phyloP scores from a whole-genome alignment of 768 basidiomycete genomes.

The Suillus plorans region DNA sequence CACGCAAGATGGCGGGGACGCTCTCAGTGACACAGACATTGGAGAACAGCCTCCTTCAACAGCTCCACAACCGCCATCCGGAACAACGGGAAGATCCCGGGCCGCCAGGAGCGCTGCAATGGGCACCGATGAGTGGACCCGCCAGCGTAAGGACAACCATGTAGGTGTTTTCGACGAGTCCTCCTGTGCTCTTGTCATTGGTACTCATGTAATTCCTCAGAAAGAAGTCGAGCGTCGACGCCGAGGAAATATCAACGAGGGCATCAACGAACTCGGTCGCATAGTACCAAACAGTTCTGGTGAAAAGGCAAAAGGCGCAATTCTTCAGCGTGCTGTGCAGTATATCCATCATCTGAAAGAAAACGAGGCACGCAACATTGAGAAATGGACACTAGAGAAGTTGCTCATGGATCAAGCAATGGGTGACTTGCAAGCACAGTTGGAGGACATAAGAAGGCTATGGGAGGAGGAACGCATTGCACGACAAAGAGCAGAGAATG shows the following conservation, averaged over 20 bases:
- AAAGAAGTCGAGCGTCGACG: constrained; percentile 98
- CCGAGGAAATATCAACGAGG: constrained; percentile 94
- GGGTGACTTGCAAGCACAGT: constrained; percentile 80
- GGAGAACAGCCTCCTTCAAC: constrained; percentile 21
- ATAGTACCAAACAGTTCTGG: constrained; percentile 88
- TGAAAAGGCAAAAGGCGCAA: constrained; percentile 87
- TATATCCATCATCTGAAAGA: constrained; percentile 92
- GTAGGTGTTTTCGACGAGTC: constrained; percentile 38
- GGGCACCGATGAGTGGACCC: constrained; percentile 77
- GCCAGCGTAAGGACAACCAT: constrained; percentile 82
- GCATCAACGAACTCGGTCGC: constrained; percentile 87
- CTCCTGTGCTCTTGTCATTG: background rate
- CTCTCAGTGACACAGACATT: constrained; percentile 28
- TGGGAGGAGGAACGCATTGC: constrained; percentile 77
- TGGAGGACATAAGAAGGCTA: constrained; percentile 77
- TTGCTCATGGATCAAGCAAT: constrained; percentile 90
- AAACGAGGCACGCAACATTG: constrained; percentile 87
- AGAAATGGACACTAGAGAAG: constrained; percentile 94
- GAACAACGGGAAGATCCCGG: constrained; percentile 39
- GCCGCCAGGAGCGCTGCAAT: constrained; percentile 59
- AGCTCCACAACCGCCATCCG: constrained; percentile 28
- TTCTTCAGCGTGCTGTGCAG: constrained; percentile 83
- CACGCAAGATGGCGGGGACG: constrained; percentile 19
- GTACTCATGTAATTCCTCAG: constrained; percentile 40
- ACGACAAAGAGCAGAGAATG: constrained; percentile 61